Base-by-base conservation (phyloP, 225 moss, liverwort and hornwort species). In the Pseudoscleropodium purum region DNA sequence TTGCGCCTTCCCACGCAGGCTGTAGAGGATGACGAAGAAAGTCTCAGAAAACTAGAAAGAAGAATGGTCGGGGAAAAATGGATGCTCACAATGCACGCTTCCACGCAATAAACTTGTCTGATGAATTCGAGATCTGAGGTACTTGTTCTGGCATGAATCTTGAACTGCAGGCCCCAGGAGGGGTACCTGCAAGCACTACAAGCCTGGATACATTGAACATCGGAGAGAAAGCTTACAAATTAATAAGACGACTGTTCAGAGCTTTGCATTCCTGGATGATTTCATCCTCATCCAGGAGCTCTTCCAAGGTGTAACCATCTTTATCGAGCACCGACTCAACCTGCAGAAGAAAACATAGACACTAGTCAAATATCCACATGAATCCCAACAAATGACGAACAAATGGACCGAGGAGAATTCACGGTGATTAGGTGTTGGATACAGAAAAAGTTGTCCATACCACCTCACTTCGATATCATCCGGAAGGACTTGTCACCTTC, bases 211-310 rank as follows among this genome's bases (percentile, higher is more conserved):
- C 31, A 36, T 13, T 16, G 49, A 85, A 69, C 85, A 20, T 57
- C 59, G 61, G 51, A 47, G 63, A 26, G 70, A 64, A 70, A 37
- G 91, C 99, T 97, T 90, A 99, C 99, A 97, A 99, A 89, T 95
- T 96, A 84, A 97, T 96, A 37, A 99, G 97, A 77, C 99, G 96
- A 87, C 92, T 96, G 87, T 99, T 99, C 84, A 97, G 95, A 89
- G 95, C 93, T 93, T 99, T 99, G 95, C 97, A 99, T 89, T 99
- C 99, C 91, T 99, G 97, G 91, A 99, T 97, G 86, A 99, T 96
- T 82, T 97, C 99, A 94, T 97, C 99, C 91, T 99, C 99, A 87
- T 99, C 97, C 90, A 99, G 94, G 89, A 99, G 99, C 94, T 99
- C 99, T 90, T 99, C 99, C 83, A 99, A 95, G 47, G 97, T 97